Evolutionary conservation across 2,329 filamentous ascomycete genomes (phyloP), one percentile per base, ranked within the genome.

Genomic region (Lojkania enalia): DNA sequence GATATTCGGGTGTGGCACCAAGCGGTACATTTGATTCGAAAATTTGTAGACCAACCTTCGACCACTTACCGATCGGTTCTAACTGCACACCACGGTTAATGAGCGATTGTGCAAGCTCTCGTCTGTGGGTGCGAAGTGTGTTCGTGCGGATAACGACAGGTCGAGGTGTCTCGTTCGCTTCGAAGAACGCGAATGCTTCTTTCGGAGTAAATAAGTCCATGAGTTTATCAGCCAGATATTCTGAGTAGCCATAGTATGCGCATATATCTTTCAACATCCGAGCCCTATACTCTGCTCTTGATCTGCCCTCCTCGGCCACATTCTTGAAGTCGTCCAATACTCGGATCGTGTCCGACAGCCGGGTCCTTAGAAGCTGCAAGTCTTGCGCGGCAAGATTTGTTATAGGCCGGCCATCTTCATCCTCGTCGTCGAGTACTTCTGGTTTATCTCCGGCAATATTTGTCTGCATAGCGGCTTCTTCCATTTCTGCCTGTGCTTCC

Each of bases 21-120:
- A 96, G 81, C 2, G 90, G 90, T 0, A 88, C 84, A 43, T 85
- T 86, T 46, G 87, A 88, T 71, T 99, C 94, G 69, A 99, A 99
- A 48, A 99, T 84, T 71, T 99, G 94, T 30, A 99, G 81, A 36
- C 94, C 94, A 52, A 99, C 90, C 76, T 99, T 99, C 58, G 88
- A 94, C 94, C 94, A 99, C 72, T 97, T 97, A 50, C 94, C 94
- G 14, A 99, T 90, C 2, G 94, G 94, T 72, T 99, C 92, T 29
- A 99, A 82, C 12, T 91, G 95, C 37, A 99, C 94, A 54, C 94
- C 94, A 53, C 92, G 88, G 75, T 96, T 96, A 78, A 96, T 96
- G 48, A 96, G 81, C 1, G 91, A 82, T 70, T 96, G 91, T 7
- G 94, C 94, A 14, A 99, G 85, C 52, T 95, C 91, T 56, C 84